A percentile compares a stretch with the other conserved stretches of the same genome.
These are phyloP conservation scores for Fragaria vesca DNA, from an alignment of 306 rosid genomes.

Conservation along the genomic window DNA sequence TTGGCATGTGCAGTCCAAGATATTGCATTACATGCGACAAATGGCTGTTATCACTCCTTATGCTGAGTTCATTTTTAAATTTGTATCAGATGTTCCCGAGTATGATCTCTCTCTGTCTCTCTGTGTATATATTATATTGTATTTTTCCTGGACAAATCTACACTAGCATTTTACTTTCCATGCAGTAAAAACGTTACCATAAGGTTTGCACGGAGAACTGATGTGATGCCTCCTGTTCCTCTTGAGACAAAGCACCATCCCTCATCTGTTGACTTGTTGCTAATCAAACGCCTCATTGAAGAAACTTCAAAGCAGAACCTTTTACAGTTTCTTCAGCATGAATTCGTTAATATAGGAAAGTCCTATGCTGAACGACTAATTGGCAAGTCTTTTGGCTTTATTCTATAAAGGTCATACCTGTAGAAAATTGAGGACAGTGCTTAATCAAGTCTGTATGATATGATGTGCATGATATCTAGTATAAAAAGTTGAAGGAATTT, in stretches of 20 bases:
- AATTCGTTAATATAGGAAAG: slow-evolving; percentile 83
- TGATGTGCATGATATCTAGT: neutral
- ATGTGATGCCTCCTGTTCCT: slow-evolving; percentile 96
- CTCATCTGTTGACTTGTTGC: slow-evolving; percentile 82
- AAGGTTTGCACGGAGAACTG: slow-evolving; percentile 90
- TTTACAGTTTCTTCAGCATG: slow-evolving; percentile 93
- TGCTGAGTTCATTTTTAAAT: slow-evolving; percentile 76
- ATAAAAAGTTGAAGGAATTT: neutral
- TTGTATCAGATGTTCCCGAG: slow-evolving; percentile 77
- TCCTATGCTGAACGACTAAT: slow-evolving; percentile 84
- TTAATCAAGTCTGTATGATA: neutral
- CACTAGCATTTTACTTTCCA: slow-evolving; percentile 12
- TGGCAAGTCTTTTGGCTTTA: slow-evolving; percentile 41
- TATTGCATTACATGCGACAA: slow-evolving; percentile 94
- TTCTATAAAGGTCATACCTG: neutral
- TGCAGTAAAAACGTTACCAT: slow-evolving; percentile 84
- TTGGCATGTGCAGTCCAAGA: slow-evolving; percentile 73
- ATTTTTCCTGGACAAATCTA: slow-evolving; percentile 20
- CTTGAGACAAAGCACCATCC: slow-evolving; percentile 96
- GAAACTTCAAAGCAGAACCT: slow-evolving; percentile 86
- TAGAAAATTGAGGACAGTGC: neutral
- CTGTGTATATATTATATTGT: neutral
- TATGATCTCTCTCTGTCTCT: slow-evolving; percentile 42
- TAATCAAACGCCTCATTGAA: slow-evolving; percentile 80
- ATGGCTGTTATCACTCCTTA: slow-evolving; percentile 81